Evolutionary conservation across 257 asterid genomes (phyloP).

Genomic region (Nicotiana tomentosiformis): DNA sequence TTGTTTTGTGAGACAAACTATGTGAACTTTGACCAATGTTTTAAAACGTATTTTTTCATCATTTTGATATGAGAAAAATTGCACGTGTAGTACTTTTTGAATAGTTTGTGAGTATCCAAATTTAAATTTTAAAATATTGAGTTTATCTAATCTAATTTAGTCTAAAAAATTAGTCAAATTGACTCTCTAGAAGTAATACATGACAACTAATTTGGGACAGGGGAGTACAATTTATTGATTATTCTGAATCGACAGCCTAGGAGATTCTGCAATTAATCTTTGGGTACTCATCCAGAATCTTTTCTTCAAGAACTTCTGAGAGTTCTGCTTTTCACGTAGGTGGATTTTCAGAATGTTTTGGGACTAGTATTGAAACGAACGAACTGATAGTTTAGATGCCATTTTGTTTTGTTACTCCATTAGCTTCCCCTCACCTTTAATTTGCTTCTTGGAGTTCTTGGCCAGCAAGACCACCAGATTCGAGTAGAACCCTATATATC

Average conservation of each 20-base stretch:
- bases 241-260: neutral
- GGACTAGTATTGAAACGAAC: neutral
- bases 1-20: too few relatives aligned
- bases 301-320: neutral
- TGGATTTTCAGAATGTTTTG: neutral
- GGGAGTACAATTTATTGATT: neutral
- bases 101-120: too few relatives aligned
- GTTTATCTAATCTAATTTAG: too few relatives aligned
- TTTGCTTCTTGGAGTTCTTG: neutral
- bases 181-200: too few relatives aligned
- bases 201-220: too few relatives aligned
- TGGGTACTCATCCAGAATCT: neutral
- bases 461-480: neutral
- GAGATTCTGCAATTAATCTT: neutral
- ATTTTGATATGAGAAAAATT: too few relatives aligned
- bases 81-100: too few relatives aligned
- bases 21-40: too few relatives aligned
- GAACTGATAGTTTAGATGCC: neutral
- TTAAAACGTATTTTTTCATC: too few relatives aligned
- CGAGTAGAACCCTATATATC: neutral
- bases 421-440: neutral
- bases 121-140: too few relatives aligned
- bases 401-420: neutral
- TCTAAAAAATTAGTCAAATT: too few relatives aligned
- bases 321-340: neutral